Base-by-base conservation (phyloP, 305 asterid species). In the Rubia tinctorum region DNA sequence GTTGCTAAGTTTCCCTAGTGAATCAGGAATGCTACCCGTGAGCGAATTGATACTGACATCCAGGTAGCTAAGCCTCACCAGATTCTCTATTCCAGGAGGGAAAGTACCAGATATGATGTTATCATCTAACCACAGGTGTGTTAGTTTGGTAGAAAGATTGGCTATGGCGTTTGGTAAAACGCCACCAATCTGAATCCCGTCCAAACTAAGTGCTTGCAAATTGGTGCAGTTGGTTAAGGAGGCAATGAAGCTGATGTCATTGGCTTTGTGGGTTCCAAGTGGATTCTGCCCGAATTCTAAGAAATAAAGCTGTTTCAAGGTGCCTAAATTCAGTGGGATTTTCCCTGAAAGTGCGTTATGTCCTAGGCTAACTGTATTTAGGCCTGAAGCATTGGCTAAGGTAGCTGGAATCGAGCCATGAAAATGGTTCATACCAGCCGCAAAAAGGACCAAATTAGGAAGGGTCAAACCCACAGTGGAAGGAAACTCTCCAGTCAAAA, bases 341-440 rank as follows among this genome's bases (percentile, higher is more conserved):
- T 69, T 69, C 51, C 80, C 80, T 13, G 80, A 67, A 11, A 79
- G 72, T 22, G 47, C 9, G 55, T 79, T 79, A 34, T 79, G 67
- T 40, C 80, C 83, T 40, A 75, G 8, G 27, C 59, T 68, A 7
- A 79, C 60, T 58, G 1, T 44, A 27, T 17, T 47, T 4, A 79
- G 83, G 14, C 72, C 64, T 27, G 80, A 66, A 49, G 83, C 83
- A 68, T 79, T 79, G 62, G 75, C 68, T 25, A 79, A 25, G 22
- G 77, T 71, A 40, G 77, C 14, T 3, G 77, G 80, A 69, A 69
- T 75, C 23, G 75, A 69, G 30, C 80, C 80, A 60, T 43, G 7
- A 71, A 79, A 75, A 25, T 61, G 43, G 56, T 79, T 79, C 27
- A 72, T 25, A 51, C 12, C 75, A 47, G 75, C 80, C 4, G 15